These are phyloP conservation scores for Parasitella parasitica DNA, from an alignment of 371 early-diverging fungal genomes.

Conservation along the genomic window DNA sequence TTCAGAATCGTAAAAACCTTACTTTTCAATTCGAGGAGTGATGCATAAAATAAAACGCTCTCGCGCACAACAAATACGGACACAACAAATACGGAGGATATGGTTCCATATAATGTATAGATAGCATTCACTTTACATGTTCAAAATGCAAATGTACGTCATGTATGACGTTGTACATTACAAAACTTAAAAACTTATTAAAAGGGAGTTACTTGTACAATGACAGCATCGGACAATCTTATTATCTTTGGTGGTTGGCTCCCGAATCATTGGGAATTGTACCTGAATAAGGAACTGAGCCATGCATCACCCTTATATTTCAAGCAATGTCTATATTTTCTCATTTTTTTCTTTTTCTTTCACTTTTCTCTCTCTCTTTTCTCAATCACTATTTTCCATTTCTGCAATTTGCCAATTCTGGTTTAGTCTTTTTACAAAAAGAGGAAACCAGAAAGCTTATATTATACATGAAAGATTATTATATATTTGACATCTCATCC, in stretches of 20 bases:
- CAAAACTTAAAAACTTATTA: neutral
- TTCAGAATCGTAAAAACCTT: neutral
- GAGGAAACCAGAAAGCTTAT: neutral
- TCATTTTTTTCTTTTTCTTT: neutral
- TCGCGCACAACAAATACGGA: no score
- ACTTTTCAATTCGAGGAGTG: no score
- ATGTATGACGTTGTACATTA: neutral
- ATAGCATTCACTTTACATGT: neutral
- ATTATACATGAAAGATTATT: neutral
- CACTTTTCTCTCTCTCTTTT: neutral
- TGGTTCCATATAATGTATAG: neutral
- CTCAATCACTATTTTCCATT: neutral
- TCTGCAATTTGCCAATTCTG: neutral
- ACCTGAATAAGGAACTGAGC: constrained; percentile 6
- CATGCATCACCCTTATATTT: constrained; percentile 5
- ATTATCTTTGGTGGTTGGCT: neutral
- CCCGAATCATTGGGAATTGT: constrained; percentile 3
- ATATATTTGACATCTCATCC: neutral
- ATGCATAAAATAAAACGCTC: no score
- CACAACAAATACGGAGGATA: neutral
- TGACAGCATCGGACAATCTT: constrained; percentile 6
- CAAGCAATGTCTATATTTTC: neutral
- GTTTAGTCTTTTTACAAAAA: neutral
- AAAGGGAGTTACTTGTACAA: constrained; percentile 1
- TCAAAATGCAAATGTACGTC: neutral